Conservation (phyloP, 2,329 filamentous ascomycete genomes). For the Hawksworthiomyces lignivorus region DNA sequence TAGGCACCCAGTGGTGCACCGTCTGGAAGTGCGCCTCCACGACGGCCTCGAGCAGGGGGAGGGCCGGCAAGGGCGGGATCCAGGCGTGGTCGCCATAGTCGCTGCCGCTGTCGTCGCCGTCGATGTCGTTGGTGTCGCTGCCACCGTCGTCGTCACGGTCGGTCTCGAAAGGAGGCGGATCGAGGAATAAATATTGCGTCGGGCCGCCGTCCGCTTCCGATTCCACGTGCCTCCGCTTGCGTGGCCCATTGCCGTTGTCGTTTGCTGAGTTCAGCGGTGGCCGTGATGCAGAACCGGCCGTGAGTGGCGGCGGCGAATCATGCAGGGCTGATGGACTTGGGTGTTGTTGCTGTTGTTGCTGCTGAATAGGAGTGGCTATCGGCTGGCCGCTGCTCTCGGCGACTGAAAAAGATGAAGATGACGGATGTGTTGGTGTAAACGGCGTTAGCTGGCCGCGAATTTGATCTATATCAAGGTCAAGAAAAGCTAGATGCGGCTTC, state of each 20-base stretch:
- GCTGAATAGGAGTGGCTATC: no score
- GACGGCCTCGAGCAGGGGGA: slow-evolving; percentile 18
- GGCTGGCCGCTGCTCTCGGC: no score
- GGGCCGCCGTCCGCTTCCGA: no score
- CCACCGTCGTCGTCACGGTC: neutral
- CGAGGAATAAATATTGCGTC: slow-evolving; percentile 3
- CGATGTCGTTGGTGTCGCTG: neutral
- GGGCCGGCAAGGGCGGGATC: slow-evolving; percentile 6
- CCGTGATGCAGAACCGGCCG: no score
- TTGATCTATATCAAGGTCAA: slow-evolving; percentile 5
- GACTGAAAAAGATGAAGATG: no score
- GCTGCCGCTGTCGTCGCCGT: neutral
- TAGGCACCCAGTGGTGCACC: slow-evolving; percentile 28
- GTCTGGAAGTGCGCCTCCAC: neutral
- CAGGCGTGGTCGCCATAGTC: neutral
- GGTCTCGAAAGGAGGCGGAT: neutral
- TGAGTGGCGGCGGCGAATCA: no score
- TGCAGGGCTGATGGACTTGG: no score
- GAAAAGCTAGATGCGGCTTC: slow-evolving; percentile 6
- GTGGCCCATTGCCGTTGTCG: neutral
- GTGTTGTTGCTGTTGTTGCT: no score
- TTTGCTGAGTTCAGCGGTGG: neutral
- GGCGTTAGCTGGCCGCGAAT: slow-evolving; percentile 2
- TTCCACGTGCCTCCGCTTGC: no score
- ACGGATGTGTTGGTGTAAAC: no score